Evolutionary conservation across 441 rosid genomes (phyloP), one percentile per base, ranked within the genome.

Genomic region (Adansonia rubrostipa): DNA sequence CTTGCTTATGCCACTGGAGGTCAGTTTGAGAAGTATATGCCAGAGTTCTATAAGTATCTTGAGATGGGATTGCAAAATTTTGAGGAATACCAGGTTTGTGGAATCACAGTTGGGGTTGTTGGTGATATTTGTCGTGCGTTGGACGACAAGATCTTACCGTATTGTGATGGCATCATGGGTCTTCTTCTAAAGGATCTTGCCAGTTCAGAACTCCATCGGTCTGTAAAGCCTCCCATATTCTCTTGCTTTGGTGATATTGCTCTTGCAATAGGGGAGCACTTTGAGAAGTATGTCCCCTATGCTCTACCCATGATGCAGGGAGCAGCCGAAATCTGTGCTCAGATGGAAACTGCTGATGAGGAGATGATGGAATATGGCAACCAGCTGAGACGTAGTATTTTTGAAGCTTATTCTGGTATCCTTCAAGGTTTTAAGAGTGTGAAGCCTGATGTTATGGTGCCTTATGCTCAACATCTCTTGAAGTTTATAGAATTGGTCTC

Each of bases 221-320:
- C 96, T 11, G 98, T 96, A 36, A 96, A 96, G 84, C 97, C 99
- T 79, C 96, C 97, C 9, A 94, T 96, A 74, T 91, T 96, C 82
- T 91, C 97, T 54, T 89, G 93, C 86, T 92, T 96, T 73, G 99
- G 99, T 66, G 99, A 94, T 82, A 89, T 94, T 75, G 99, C 97
- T 77, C 89, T 96, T 80, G 97, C 99, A 3, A 92, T 96, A 47
- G 95, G 97, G 60, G 93, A 87, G 51, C 91, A 91, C 48, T 96
- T 96, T 81, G 89, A 86, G 72, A 92, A 93, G 86, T 96, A 93
- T 57, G 86, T 90, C 6, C 86, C 82, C 20, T 80, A 87, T 77
- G 85, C 92, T 28, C 77, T 91, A 71, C 89, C 86, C 73, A 89
- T 93, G 88, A 89, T 93, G 95, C 95, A 88, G 74, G 91, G 89